Percentiles rank a stretch among this genome's conserved stretches.
Conservation (phyloP, 176 grass and related monocot genomes). For the Zea luxurians region DNA sequence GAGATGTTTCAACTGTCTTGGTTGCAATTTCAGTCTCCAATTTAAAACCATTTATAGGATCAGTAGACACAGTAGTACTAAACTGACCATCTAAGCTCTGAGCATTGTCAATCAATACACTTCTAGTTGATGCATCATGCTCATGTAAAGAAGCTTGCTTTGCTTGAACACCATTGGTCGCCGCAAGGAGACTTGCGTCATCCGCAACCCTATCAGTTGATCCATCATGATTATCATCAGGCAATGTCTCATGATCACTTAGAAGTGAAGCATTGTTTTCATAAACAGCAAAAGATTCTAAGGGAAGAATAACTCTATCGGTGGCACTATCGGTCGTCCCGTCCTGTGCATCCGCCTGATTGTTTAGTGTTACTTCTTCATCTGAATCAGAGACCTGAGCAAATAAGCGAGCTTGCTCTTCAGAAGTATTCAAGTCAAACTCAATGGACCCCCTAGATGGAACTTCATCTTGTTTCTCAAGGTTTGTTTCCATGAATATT, state of each 20-base stretch:
- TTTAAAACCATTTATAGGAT: conserved; percentile 18
- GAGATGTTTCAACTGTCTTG: conserved; percentile 17
- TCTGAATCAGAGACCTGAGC: conserved; percentile 34
- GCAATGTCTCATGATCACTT: conserved; percentile 33
- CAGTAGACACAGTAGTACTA: conserved; percentile 6
- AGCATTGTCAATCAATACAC: conserved; percentile 3
- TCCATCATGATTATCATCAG: conserved; percentile 16
- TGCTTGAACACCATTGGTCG: conserved; percentile 30
- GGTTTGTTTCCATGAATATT: conserved; percentile 27
- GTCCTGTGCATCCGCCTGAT: neutral
- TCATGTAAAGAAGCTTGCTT: conserved; percentile 26
- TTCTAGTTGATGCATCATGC: conserved; percentile 26
- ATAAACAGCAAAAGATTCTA: conserved; percentile 23
- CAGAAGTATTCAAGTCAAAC: conserved; percentile 24
- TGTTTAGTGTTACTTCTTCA: conserved; percentile 12
- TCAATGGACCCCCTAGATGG: neutral
- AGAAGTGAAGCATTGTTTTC: neutral
- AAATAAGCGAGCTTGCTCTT: conserved; percentile 32
- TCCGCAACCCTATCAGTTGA: conserved; percentile 13
- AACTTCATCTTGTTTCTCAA: conserved; percentile 30
- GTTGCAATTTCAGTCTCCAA: conserved; percentile 30
- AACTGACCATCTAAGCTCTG: conserved; percentile 16
- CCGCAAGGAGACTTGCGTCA: conserved; percentile 24
- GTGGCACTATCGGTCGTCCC: neutral
- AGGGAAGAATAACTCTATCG: conserved; percentile 35